Base-by-base conservation (phyloP, 345 rosid species). In the Pelargonium nanum region DNA sequence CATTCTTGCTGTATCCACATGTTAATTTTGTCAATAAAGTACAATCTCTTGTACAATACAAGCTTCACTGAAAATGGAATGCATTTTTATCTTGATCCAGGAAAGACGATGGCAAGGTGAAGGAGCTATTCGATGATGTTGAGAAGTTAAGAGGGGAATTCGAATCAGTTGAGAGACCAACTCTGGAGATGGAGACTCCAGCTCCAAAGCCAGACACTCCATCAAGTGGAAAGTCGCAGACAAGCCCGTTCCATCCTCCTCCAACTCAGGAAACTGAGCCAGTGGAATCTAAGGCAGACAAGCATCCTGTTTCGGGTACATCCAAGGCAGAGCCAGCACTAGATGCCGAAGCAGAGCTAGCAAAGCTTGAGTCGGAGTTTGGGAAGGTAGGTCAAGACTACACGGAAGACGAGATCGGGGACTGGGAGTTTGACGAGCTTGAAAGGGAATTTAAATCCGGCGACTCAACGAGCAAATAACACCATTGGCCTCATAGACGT, bases 351-450 rank as follows among this genome's bases (percentile, higher is more conserved):
- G 95, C 94, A 13, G 99, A 89, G 70, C 70, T 93, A 69, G 94
- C 97, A 7, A 82, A 81, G 84, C 77, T 93, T 44, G 99, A 93
- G 74, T 83, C 91, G 0, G 99, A 87, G 78, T 83, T 89, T 70
- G 99, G 96, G 66, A 87, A 89, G 72, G 87, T 75, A 60, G 74
- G 72, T 52, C 85, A 65, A 53, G 90, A 86, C 77, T 92, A 92
- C 77, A 77, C 93, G 0, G 58, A 71, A 2, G 91, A 82, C 63
- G 98, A 92, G 80, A 80, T 92, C 62, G 86, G 85, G 63, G 96
- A 76, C 72, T 92, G 98, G 96, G 98, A 92, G 66, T 92, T 92
- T 19, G 98, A 92, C 56, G 98, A 92, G 78, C 98, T 88, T 10
- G 96, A 92, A 70, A 83, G 79, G 72, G 98, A 92, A 68, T 66